Evolutionary conservation across 1,284 basidiomycete genomes (phyloP).

Genomic region (Papiliotrema nemorosa): DNA sequence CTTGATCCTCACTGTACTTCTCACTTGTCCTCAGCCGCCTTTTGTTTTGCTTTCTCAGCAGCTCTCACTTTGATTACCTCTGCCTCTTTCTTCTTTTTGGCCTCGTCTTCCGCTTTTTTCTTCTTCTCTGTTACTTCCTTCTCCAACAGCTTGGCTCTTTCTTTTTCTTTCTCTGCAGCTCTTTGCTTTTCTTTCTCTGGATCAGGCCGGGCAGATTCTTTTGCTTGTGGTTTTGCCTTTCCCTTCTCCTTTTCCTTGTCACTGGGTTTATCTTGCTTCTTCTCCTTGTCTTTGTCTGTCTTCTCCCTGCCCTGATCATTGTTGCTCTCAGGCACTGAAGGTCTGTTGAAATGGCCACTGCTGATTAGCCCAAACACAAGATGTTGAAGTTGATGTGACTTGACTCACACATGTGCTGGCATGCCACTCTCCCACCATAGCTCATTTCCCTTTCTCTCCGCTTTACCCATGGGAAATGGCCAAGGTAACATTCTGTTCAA

Average conservation of each 20-base stretch:
- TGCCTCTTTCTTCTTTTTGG: conserved; percentile 9
- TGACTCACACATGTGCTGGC: conserved; percentile 36
- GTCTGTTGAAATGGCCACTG: conserved; percentile 37
- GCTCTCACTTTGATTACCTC: conserved; percentile 2
- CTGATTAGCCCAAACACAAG: not conserved
- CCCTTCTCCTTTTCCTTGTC: conserved; percentile 21
- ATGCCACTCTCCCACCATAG: conserved; percentile 43
- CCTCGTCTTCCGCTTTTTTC: not conserved
- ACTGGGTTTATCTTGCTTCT: conserved; percentile 15
- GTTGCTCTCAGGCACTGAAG: conserved; percentile 13
- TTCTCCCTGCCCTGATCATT: conserved; percentile 17
- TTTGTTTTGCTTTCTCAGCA: conserved; percentile 3
- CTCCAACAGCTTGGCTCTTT: conserved; percentile 11
- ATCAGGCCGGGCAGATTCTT: not conserved
- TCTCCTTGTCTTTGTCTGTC: conserved; percentile 10
- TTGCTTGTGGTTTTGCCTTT: conserved; percentile 19
- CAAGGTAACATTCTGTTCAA: conserved; percentile 31
- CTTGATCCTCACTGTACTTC: not conserved
- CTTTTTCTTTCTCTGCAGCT: conserved; percentile 10
- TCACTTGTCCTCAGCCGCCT: conserved; percentile 14
- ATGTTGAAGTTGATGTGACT: too few species aligned
- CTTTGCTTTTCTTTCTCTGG: conserved; percentile 15
- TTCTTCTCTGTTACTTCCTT: not conserved
- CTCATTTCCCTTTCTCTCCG: conserved; percentile 17
- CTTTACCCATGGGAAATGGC: conserved; percentile 37